phyloP scores from a whole-genome alignment of 441 rosid genomes.

The Lepidium campestre region DNA sequence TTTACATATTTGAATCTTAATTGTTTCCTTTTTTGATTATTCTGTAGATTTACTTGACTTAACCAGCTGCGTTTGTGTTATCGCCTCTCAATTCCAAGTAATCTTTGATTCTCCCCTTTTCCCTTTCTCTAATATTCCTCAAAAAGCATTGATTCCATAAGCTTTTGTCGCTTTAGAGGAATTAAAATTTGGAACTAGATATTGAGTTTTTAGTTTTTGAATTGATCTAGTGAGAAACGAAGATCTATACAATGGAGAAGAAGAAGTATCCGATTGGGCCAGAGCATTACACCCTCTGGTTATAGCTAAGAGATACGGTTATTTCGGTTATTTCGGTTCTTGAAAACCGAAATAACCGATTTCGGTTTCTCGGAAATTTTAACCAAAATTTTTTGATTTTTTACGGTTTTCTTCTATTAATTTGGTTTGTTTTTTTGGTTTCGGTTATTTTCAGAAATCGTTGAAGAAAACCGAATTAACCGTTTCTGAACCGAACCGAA shows the following conservation, averaged over 20 bases:
- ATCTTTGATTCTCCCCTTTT: background rate
- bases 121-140: background rate
- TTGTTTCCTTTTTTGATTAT: background rate
- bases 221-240: slow-evolving; percentile 18
- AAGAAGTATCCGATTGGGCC: slow-evolving; percentile 88
- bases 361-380: no score
- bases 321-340: no score
- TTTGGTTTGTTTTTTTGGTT: no score
- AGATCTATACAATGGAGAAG: slow-evolving; percentile 54
- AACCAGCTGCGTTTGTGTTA: slow-evolving; percentile 22
- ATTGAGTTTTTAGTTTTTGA: background rate
- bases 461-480: no score
- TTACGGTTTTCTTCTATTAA: no score
- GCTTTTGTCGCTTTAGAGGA: background rate
- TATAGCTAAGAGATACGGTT: no score
- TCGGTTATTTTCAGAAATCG: no score
- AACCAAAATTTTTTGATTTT: no score
- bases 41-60: background rate
- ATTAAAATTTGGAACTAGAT: background rate
- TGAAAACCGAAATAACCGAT: no score
- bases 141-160: background rate
- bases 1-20: background rate
- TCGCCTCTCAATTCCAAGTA: slow-evolving; percentile 13
- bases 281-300: slow-evolving; percentile 56
- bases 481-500: no score